Evolutionary conservation across 495 filamentous ascomycete genomes (phyloP), one percentile per base, ranked within the genome.

Genomic region (Trichoderma orchidacearum): DNA sequence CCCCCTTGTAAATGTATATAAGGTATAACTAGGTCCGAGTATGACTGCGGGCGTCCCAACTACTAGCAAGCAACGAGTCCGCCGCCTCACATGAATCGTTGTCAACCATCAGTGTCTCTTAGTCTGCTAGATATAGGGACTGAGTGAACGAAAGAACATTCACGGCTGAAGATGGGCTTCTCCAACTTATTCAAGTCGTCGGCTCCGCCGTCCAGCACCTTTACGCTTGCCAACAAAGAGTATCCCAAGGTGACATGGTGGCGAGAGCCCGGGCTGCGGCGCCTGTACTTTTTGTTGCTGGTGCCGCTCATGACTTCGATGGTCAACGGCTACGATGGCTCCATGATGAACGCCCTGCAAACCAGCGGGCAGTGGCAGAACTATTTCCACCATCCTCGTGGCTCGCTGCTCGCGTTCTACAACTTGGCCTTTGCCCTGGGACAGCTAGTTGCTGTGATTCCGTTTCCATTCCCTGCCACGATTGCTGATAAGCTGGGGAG

Each of bases 301-400:
- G 64, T 84, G 41, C 75, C 84, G 32, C 83, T 79, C 56, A 61
- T 85, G 59, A 80, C 80, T 21, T 84, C 82, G 13, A 80, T 80
- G 18, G 84, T 79, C 48, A 80, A 78, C 41, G 84, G 84, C 66
- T 87, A 86, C 68, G 84, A 87, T 75, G 84, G 74, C 73, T 77
- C 36, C 36, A 41, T 41, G 36, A 41, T 41, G 36, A 66, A 50
- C 12, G 23, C 23, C 28, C 30, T 17, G 11, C n/a, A 23, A 21
- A 34, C 18, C 1, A n/a, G 12, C 21, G 25, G 27, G 18, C 25
- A 34, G 30, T 81, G 78, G 78, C 67, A 76, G 56, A 50, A 50
- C 12, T 78, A 70, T 64, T 80, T 81, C 58, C 63, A 66, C 41
- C 54, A 81, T 59, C 84, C 84, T 0, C 41, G 61, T 15, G 77